A percentile compares a stretch with the other conserved stretches of the same genome.
These are phyloP conservation scores for Blastobotrys aristatus DNA, from an alignment of 1,139 yeast species.

Conservation along the genomic window DNA sequence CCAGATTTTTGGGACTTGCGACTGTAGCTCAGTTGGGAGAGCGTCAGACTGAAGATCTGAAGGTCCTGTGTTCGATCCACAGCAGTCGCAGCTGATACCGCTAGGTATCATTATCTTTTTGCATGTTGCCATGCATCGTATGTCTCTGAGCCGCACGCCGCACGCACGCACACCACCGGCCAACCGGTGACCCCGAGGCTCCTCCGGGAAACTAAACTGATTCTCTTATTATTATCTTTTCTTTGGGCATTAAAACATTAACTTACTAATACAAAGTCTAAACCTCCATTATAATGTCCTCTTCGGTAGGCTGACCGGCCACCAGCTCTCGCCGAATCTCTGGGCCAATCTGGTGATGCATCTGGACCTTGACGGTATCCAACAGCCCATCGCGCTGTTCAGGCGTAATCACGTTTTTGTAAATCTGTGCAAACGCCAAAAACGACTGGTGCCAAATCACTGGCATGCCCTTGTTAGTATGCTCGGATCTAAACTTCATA, in stretches of 20 bases:
- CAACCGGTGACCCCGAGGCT: too few relatives aligned
- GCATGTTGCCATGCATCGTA: too few relatives aligned
- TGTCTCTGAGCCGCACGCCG: too few relatives aligned
- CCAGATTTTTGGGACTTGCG: too few relatives aligned
- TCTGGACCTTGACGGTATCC: slow-evolving; percentile 86
- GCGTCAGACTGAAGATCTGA: slow-evolving; percentile 91
- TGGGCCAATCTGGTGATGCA: slow-evolving; percentile 84
- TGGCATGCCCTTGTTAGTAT: slow-evolving; percentile 64
- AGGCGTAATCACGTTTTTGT: slow-evolving; percentile 93
- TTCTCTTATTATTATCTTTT: too few relatives aligned
- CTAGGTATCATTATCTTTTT: too few relatives aligned
- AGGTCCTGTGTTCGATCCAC: slow-evolving; percentile 96
- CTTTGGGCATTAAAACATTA: too few relatives aligned
- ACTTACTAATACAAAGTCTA: neutral
- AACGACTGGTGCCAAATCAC: slow-evolving; percentile 97
- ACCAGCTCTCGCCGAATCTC: slow-evolving; percentile 90
- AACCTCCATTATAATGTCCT: slow-evolving; percentile 8
- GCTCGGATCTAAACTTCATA: slow-evolving; percentile 62
- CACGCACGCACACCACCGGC: too few relatives aligned
- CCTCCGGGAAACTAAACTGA: too few relatives aligned
- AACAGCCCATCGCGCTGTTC: slow-evolving; percentile 92
- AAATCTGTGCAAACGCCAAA: slow-evolving; percentile 88
- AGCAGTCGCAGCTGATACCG: too few relatives aligned
- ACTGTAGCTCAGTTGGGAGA: slow-evolving; percentile 90
- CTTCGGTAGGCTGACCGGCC: slow-evolving; percentile 60